phyloP scores from a whole-genome alignment of 768 basidiomycete genomes.

The Plicaturopsis crispa region DNA sequence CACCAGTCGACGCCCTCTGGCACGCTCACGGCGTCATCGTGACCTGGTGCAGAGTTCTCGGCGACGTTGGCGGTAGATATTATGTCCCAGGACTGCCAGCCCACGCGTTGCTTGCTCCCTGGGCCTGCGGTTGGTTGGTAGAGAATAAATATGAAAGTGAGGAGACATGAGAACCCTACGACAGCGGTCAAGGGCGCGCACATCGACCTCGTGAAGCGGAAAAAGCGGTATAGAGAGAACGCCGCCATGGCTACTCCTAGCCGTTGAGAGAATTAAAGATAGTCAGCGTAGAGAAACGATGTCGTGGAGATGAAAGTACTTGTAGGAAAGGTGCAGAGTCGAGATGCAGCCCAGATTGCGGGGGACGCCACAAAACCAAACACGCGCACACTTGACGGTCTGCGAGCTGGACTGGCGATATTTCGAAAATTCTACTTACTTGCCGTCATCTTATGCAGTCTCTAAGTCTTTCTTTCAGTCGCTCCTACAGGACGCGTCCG shows the following conservation, averaged over 20 bases:
- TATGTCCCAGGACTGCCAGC: constrained; percentile 87
- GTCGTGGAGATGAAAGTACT: too few relatives aligned
- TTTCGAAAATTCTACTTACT: too few relatives aligned
- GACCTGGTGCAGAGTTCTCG: not conserved
- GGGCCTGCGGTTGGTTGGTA: constrained; percentile 75
- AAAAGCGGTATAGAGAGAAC: constrained; percentile 29
- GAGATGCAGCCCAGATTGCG: too few relatives aligned
- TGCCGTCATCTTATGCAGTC: too few relatives aligned
- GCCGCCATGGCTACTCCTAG: too few relatives aligned
- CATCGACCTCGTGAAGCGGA: constrained; percentile 45
- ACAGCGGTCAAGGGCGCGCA: constrained; percentile 54
- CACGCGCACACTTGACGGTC: too few relatives aligned
- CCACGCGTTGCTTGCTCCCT: constrained; percentile 61
- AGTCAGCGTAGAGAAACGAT: constrained; percentile 1
- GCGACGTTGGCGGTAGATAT: constrained; percentile 27
- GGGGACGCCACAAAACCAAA: too few relatives aligned
- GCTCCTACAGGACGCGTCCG: constrained; percentile 34
- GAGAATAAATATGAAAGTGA: constrained; percentile 73
- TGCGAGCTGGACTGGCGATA: too few relatives aligned
- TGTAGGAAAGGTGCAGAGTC: not conserved
- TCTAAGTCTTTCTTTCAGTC: constrained; percentile 21
- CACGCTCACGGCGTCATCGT: constrained; percentile 1
- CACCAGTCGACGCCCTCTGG: constrained; percentile 55
- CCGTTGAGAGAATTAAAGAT: constrained; percentile 5
- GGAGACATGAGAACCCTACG: constrained; percentile 61